Evolutionary conservation across 78 protist genomes (phyloP).

Genomic region (Creolimax fragrantissima): DNA sequence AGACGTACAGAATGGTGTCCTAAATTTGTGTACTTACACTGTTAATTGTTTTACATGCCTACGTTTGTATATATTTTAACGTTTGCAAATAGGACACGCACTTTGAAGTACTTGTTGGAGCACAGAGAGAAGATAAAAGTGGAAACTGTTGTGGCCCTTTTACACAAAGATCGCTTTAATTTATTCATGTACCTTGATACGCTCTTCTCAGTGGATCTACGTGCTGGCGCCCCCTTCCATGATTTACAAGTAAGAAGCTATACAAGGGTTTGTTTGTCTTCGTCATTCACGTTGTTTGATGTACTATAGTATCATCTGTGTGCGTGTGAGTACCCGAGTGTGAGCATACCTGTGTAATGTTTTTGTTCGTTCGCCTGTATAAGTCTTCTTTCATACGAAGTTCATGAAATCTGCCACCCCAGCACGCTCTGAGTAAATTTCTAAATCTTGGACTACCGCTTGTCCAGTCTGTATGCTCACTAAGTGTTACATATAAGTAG

Average conservation of each 20-base stretch:
- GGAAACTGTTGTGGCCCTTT: not conserved
- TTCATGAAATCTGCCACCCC: not conserved
- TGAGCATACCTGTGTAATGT: not conserved
- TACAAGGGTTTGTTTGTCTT: not conserved
- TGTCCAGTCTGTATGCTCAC: not conserved
- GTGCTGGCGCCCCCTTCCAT: slow-evolving; percentile 54
- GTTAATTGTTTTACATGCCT: too few relatives aligned
- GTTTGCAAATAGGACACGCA: not conserved
- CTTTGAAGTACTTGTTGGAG: not conserved
- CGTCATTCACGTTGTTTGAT: too few relatives aligned
- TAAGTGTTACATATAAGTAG: not conserved
- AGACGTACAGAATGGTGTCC: too few relatives aligned
- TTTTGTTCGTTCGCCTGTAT: not conserved
- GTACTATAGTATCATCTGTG: not conserved
- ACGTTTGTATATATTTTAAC: too few relatives aligned
- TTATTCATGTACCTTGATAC: slow-evolving; percentile 34
- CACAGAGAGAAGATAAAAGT: not conserved
- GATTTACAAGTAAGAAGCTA: slow-evolving; percentile 28
- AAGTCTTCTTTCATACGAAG: not conserved
- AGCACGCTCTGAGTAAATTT: not conserved
- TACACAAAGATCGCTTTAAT: not conserved
- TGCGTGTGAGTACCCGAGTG: not conserved
- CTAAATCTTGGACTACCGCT: not conserved
- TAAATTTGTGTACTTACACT: too few relatives aligned
- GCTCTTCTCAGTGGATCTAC: slow-evolving; percentile 54